Base-by-base conservation (phyloP, 2,329 filamentous ascomycete species). In the Sporothrix inflata region DNA sequence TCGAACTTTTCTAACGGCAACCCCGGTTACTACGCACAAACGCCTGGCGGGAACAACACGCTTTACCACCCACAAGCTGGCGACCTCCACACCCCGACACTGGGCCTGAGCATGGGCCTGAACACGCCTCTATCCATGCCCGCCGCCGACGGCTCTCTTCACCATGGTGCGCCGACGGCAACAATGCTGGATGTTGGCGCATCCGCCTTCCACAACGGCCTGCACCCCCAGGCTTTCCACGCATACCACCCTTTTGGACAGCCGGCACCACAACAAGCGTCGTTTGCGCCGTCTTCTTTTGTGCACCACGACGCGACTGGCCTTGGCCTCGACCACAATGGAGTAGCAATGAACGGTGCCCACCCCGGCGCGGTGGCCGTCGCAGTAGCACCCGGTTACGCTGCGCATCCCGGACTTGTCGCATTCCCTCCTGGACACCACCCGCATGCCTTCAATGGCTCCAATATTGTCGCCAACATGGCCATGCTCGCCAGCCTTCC, bases 31-130 rank as follows among this genome's bases (percentile, higher is more conserved):
- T 98, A 97, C 82, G 94, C 94, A 8, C 93, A 94, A 1, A 97
- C 93, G 1, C 92, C 94, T 1, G 93, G 92, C 75, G 92, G 92
- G 61, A 91, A 90, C 75, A 93, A 92, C 78, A 92, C 92, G 21
- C 82, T 95, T 75, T 97, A 94, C 79, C 93, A 97, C 79, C 89
- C 87, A 69, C 93, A 94, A 80, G 92, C 93, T 49, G 92, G 93
- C 68, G 94, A 97, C 81, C 85, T 98, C 71, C 94, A 97, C 80
- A 97, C 94, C 1, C 94, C 94, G 4, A 90, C 88, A 42, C 85
- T 94, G 77, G 88, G 88, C 53, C 85, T 95, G 74, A 90, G 91
- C 57, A 88, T 96, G 84, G 92, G 92, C 53, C 84, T 97, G 74
- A 90, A 89, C 30, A 97, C 94, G 8, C 94, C 95, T 7, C 83